These are phyloP conservation scores for Ashbya aceris DNA, from an alignment of 1,139 yeast species.

Conservation along the genomic window DNA sequence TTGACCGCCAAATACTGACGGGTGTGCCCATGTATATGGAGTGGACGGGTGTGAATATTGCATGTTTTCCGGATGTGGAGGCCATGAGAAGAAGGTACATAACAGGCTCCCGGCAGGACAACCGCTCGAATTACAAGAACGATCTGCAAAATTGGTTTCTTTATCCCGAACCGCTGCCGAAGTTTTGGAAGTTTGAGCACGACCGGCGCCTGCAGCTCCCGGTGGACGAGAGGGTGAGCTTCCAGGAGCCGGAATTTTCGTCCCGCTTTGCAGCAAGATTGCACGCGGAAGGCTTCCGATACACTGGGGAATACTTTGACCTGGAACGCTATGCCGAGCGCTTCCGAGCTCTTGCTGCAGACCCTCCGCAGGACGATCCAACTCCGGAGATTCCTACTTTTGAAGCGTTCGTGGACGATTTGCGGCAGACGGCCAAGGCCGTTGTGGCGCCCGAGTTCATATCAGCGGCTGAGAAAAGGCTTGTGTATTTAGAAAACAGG, in stretches of 20 bases:
- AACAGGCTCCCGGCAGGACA: slow-evolving; percentile 20
- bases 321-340: slow-evolving; percentile 15
- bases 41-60: background rate
- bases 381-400: slow-evolving; percentile 15
- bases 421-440: slow-evolving; percentile 11
- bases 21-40: slow-evolving; percentile 26
- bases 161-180: slow-evolving; percentile 27
- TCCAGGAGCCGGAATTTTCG: background rate
- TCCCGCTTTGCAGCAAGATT: background rate
- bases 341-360: background rate
- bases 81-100: slow-evolving; percentile 18
- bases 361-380: slow-evolving; percentile 6
- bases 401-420: slow-evolving; percentile 18
- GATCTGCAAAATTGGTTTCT: slow-evolving; percentile 22
- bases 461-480: slow-evolving; percentile 18
- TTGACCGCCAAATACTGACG: slow-evolving; percentile 21
- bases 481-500: slow-evolving; percentile 20
- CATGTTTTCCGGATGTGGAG: slow-evolving; percentile 8
- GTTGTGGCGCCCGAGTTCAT: slow-evolving; percentile 14
- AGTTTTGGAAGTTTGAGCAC: slow-evolving; percentile 27
- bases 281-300: slow-evolving; percentile 11
- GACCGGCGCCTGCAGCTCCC: slow-evolving; percentile 20
- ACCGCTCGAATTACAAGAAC: slow-evolving; percentile 18
- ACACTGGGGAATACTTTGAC: slow-evolving; percentile 26
- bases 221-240: background rate